Base-by-base conservation (phyloP, 345 rosid genomes). In the Salix caprea region DNA sequence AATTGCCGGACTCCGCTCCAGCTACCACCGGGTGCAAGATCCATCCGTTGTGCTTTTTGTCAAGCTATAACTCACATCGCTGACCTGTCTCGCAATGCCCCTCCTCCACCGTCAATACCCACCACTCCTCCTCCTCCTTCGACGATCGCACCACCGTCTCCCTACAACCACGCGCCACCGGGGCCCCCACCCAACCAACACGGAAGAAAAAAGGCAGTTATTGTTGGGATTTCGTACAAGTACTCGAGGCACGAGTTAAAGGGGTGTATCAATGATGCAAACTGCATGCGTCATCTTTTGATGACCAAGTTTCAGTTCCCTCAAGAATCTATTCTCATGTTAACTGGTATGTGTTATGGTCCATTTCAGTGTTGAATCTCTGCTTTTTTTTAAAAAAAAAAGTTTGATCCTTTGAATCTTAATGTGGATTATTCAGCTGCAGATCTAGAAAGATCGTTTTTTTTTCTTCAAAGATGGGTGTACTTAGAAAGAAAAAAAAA, bases 181-280 rank as follows among this genome's bases (percentile, higher is more conserved):
- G 91, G 91, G 0, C 85, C 84, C 54, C 89, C 86, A 34, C 90
- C 98, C 18, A 79, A 78, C 81, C 84, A 89, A 2, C 90, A 89
- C 74, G 94, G 97, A 30, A 83, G 91, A 74, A 94, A 87, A 85
- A 87, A 86, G 79, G 98, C 98, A 10, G 93, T 94, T 83, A 91
- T 94, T 60, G 86, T 89, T 77, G 98, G 96, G 69, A 90, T 94
- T n/a, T 92, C 94, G 44, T 94, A 94, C 71, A 82, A 79, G 79
- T 82, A 74, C 77, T 92, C 98, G 30, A 86, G 93, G 77, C 92
- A 88, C 77, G 97, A 92, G 89, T 93, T 94, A 67, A 88, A 92
- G 76, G 97, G 98, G 19, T 94, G 98, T 86, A 87, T 94, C 70
- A 94, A 92, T 76, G 96, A 92, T 78, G 96, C 97, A 82, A 94